A percentile compares a stretch with the other conserved stretches of the same genome.
phyloP scores from a whole-genome alignment of 169 alveolate species.

The Cryptosporidium canis region DNA sequence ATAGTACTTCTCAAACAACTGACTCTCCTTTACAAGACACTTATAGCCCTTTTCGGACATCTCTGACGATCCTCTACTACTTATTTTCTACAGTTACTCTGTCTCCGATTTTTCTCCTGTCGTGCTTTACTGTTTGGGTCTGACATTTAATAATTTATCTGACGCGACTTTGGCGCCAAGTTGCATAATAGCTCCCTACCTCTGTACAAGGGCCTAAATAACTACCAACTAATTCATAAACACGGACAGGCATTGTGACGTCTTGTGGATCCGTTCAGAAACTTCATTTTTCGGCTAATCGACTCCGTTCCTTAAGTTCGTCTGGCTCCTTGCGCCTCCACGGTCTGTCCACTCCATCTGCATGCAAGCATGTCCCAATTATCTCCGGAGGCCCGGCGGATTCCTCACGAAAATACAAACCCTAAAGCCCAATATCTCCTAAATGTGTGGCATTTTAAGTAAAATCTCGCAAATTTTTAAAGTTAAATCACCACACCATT shows the following conservation, averaged over 20 bases:
- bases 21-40: slow-evolving; percentile 8
- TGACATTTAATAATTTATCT: not conserved
- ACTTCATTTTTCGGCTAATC: too few species aligned
- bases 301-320: too few species aligned
- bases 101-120: not conserved
- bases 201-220: not conserved
- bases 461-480: not conserved
- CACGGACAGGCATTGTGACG: too few species aligned
- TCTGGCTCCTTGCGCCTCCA: too few species aligned
- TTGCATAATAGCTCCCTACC: not conserved
- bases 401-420: not conserved
- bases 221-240: not conserved
- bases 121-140: not conserved
- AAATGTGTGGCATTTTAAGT: slow-evolving; percentile 7
- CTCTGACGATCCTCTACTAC: not conserved
- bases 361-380: too few species aligned
- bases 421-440: not conserved
- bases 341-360: too few species aligned
- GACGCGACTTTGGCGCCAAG: not conserved
- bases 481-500: slow-evolving; percentile 7
- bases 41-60: slow-evolving; percentile 12
- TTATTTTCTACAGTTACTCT: not conserved
- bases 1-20: slow-evolving; percentile 29
- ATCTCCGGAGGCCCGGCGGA: too few species aligned
- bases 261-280: too few species aligned